phyloP scores from a whole-genome alignment of 805 yeast genomes.

The Wickerhamomyces bisporus region DNA sequence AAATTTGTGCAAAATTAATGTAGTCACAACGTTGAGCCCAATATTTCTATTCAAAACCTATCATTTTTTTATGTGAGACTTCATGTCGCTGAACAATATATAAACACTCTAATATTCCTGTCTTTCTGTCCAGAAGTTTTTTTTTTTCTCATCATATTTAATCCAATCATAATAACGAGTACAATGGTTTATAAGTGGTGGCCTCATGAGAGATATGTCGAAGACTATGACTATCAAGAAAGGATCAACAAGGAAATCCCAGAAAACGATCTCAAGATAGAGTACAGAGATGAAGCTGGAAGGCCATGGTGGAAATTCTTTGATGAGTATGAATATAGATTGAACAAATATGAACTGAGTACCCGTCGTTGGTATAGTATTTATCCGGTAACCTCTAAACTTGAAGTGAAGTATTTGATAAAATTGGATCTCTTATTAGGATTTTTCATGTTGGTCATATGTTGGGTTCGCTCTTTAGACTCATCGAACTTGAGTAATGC shows the following conservation, averaged over 20 bases:
- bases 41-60: too few species aligned
- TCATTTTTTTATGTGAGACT: too few species aligned
- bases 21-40: too few species aligned
- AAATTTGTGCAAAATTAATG: too few species aligned
- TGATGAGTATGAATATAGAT: slow-evolving; percentile 42
- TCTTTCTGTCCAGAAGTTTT: too few species aligned
- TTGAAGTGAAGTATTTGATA: not conserved
- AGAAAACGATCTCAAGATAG: not conserved
- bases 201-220: not conserved
- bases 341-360: not conserved
- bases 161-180: too few species aligned
- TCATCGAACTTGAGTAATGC: slow-evolving; percentile 54
- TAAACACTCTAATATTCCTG: not conserved
- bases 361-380: not conserved
- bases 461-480: slow-evolving; percentile 1
- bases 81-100: too few species aligned
- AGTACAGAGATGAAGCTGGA: slow-evolving; percentile 30
- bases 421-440: not conserved
- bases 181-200: not conserved
- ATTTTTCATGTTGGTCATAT: not conserved
- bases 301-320: slow-evolving; percentile 41
- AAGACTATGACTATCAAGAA: not conserved
- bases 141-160: too few species aligned
- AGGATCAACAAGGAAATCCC: not conserved
- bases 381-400: not conserved